Conservation (phyloP, 2,329 filamentous ascomycete species). For the Fusarium pseudonygamai region DNA sequence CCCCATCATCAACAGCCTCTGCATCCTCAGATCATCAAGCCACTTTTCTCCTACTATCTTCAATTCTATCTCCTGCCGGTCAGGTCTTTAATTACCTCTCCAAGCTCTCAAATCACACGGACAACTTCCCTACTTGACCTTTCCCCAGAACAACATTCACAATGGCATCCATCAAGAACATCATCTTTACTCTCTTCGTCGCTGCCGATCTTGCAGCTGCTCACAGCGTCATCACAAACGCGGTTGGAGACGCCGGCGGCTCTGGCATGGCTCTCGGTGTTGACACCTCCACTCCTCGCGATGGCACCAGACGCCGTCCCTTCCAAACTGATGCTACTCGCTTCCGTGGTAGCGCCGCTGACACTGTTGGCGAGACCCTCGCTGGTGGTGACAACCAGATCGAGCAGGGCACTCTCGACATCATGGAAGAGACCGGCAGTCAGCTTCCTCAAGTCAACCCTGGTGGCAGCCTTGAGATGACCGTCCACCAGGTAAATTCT, state of each 20-base stretch:
- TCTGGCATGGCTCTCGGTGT: conserved; percentile 63
- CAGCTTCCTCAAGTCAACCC: conserved; percentile 66
- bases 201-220: not conserved
- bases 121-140: too few species aligned
- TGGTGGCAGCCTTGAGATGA: conserved; percentile 69
- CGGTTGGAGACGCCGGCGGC: conserved; percentile 67
- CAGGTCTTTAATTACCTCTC: not conserved
- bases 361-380: conserved; percentile 5
- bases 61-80: conserved; percentile 2
- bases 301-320: conserved; percentile 67
- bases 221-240: conserved; percentile 7
- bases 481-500: conserved; percentile 51
- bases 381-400: conserved; percentile 11
- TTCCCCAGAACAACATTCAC: not conserved
- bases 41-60: not conserved
- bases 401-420: conserved; percentile 44
- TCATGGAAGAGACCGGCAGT: conserved; percentile 66
- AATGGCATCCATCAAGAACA: conserved; percentile 15
- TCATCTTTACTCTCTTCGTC: conserved; percentile 1
- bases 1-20: not conserved
- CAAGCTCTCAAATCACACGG: not conserved
- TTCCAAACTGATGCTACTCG: conserved; percentile 69
- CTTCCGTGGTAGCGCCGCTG: conserved; percentile 3
- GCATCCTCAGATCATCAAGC: not conserved
- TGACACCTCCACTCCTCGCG: conserved; percentile 66